These are phyloP conservation scores for Dicorynia guianensis DNA, from an alignment of 306 rosid species.

Conservation along the genomic window DNA sequence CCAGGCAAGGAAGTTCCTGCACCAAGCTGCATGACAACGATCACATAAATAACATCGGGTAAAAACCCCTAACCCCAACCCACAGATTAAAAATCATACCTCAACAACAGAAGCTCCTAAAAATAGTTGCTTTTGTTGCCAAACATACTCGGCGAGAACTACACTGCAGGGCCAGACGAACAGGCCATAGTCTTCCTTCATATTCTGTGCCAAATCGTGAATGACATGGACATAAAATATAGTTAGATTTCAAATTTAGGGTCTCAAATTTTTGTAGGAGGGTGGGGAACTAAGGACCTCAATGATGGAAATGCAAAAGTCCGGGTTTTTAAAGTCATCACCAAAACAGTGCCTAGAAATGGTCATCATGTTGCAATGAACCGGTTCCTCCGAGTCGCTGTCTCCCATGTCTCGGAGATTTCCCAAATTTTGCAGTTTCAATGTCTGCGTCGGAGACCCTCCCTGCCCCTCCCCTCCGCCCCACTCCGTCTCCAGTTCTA, in stretches of 20 bases:
- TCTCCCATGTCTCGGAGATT: conserved; percentile 48
- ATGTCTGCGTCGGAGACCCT: background rate
- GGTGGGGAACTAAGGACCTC: conserved; percentile 58
- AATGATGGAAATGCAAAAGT: conserved; percentile 61
- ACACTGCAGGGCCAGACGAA: conserved; percentile 91
- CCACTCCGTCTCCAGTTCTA: background rate
- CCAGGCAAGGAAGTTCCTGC: conserved; percentile 77
- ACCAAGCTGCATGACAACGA: conserved; percentile 56
- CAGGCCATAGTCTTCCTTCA: conserved; percentile 84
- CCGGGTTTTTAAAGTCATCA: conserved; percentile 44
- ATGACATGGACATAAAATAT: background rate
- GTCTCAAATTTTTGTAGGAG: background rate
- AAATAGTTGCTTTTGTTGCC: conserved; percentile 69
- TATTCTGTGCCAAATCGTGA: conserved; percentile 54
- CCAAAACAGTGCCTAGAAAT: conserved; percentile 66
- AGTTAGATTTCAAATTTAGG: background rate
- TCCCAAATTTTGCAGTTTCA: background rate
- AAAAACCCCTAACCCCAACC: background rate
- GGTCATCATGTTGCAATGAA: conserved; percentile 55
- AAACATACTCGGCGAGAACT: conserved; percentile 67
- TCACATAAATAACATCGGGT: background rate
- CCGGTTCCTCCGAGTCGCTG: conserved; percentile 36
- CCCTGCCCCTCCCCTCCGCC: no score
- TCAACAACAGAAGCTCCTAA: conserved; percentile 69
- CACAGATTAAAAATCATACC: conserved; percentile 6